Base-by-base conservation (phyloP, 108 stramenopile genomes). In the Mediolabrus comicus region DNA sequence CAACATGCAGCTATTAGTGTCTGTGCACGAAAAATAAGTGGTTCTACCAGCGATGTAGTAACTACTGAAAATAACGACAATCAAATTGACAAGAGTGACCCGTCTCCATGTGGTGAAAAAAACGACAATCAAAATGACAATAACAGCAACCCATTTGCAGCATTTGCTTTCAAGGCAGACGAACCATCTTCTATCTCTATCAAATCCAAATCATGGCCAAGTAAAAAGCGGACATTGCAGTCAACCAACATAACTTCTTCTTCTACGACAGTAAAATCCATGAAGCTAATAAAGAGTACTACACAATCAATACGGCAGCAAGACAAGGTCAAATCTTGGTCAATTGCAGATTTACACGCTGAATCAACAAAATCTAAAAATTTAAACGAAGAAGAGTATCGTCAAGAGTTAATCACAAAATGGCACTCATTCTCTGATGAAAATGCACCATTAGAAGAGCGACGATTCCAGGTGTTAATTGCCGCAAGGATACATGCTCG, bases 401-500 rank as follows among this genome's bases (percentile, higher is more conserved):
- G 59, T 7, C 60, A 53, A 76, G 63, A 56, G 53, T 76, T 81
- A 33, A 56, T 67, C 10, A 17, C 55, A 46, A 88, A 87, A 59
- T 91, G 90, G 90, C 87, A 88, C 30, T 75, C 79, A 7, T 67
- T 88, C 31, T 77, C 75, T 16, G 78, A 84, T 65, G 49, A 70
- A 19, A 49, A 32, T 14, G 84, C 84, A 35, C 55, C 82, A 4
- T 54, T 87, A 7, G 90, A 91, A 76, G 65, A 76, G 17, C 64
- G 63, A 33, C 74, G 90, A 30, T 91, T 84, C 38, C 87, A 91
- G 43, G 53, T 91, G 4, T 32, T 91, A 6, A 55, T 91, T 11
- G 87, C 90, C 3, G 85, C 90, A 19, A 69, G 90, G 43, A 58
- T 91, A 0, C 90, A 91, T 75, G 87, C 87, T 5, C 58, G 86